Conservation (phyloP, 768 basidiomycete species). For the Tricholoma matsutake region DNA sequence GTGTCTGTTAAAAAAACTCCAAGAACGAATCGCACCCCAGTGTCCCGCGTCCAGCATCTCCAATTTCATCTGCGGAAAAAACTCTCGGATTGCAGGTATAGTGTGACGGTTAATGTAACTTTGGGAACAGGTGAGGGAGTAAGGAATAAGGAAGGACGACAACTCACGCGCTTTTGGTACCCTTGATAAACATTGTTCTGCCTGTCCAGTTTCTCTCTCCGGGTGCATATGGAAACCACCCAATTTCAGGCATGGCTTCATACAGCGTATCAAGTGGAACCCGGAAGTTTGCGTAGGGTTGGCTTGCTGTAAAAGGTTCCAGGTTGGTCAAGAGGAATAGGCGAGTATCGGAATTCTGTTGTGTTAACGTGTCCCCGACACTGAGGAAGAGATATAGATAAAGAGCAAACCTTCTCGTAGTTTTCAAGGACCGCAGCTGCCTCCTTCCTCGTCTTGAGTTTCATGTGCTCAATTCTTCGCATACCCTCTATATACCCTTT, state of each 20-base stretch:
- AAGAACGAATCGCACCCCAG: conserved; percentile 58
- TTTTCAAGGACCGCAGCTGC: conserved; percentile 61
- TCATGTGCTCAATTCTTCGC: conserved; percentile 56
- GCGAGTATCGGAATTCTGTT: conserved; percentile 62
- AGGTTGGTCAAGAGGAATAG: conserved; percentile 85
- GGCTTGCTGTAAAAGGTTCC: conserved; percentile 25
- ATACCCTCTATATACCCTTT: conserved; percentile 63
- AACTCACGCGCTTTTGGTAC: conserved; percentile 63
- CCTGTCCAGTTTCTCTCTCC: conserved; percentile 50
- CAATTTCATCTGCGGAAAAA: conserved; percentile 70
- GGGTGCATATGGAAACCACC: conserved; percentile 69
- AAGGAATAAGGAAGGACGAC: background rate
- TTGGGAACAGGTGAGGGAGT: background rate
- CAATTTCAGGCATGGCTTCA: conserved; percentile 58
- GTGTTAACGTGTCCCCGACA: background rate
- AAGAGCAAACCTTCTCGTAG: conserved; percentile 53
- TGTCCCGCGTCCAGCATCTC: conserved; percentile 69
- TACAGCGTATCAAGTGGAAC: conserved; percentile 66
- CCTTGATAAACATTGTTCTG: conserved; percentile 69
- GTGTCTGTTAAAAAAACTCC: background rate
- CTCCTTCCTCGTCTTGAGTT: conserved; percentile 55
- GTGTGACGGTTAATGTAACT: conserved; percentile 78
- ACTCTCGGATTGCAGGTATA: conserved; percentile 51
- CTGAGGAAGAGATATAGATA: background rate
- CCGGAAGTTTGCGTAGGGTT: conserved; percentile 51